Conservation (phyloP, 805 yeast genomes). For the Maudiozyma pseudohumilis region DNA sequence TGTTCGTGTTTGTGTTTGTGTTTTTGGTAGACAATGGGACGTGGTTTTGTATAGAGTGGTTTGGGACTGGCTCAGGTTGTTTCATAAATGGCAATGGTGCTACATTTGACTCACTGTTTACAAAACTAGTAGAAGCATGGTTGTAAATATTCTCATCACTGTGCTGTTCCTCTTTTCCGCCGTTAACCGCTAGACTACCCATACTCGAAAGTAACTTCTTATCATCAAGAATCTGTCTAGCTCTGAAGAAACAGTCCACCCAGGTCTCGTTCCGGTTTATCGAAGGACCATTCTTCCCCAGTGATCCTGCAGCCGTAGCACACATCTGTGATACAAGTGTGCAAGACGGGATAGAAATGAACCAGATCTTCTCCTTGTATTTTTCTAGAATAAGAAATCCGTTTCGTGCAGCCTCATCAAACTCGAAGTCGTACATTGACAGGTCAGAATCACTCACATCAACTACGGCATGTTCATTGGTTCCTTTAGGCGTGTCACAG, state of each 20-base stretch:
- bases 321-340: neutral
- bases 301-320: slow-evolving; percentile 15
- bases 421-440: slow-evolving; percentile 75
- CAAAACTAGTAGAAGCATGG: slow-evolving; percentile 5
- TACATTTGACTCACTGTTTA: too few relatives aligned
- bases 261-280: slow-evolving; percentile 46
- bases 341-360: slow-evolving; percentile 39
- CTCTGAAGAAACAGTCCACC: slow-evolving; percentile 61
- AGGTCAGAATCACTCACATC: slow-evolving; percentile 37
- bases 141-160: slow-evolving; percentile 2
- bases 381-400: slow-evolving; percentile 62
- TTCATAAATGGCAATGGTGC: too few relatives aligned
- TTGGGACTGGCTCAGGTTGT: too few relatives aligned
- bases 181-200: slow-evolving; percentile 7
- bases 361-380: slow-evolving; percentile 45
- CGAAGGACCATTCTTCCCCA: slow-evolving; percentile 31
- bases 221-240: slow-evolving; percentile 42
- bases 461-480: slow-evolving; percentile 11
- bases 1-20: too few relatives aligned
- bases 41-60: too few relatives aligned
- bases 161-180: neutral
- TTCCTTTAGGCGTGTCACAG: slow-evolving; percentile 3
- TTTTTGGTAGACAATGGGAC: too few relatives aligned
- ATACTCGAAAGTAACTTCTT: slow-evolving; percentile 9
- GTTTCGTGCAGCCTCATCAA: slow-evolving; percentile 44